Conservation (phyloP, 441 rosid genomes). For the Jatropha podagrica region DNA sequence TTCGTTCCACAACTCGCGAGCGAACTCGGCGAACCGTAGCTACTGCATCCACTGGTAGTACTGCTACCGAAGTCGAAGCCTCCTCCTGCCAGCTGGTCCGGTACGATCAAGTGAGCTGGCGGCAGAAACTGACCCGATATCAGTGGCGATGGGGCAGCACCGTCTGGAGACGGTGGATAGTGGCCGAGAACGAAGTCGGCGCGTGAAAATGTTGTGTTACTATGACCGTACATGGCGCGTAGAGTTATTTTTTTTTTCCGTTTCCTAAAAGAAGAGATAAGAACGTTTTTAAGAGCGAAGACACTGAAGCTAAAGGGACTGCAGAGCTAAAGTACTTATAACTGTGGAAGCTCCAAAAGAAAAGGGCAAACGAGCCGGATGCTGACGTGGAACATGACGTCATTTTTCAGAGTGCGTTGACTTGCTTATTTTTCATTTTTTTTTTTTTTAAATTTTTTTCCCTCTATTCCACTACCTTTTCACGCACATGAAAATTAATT, state of each 20-base stretch:
- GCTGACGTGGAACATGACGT: slow-evolving; percentile 50
- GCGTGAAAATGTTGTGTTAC: slow-evolving; percentile 26
- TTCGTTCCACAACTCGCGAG: slow-evolving; percentile 37
- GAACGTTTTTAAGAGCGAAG: neutral
- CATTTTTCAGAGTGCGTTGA: slow-evolving; percentile 38
- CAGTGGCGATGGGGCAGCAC: slow-evolving; percentile 10
- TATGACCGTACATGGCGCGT: slow-evolving; percentile 42
- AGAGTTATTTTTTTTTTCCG: too few species aligned
- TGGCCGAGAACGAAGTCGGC: slow-evolving; percentile 24
- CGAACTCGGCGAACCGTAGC: slow-evolving; percentile 65
- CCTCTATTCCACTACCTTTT: neutral
- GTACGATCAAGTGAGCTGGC: slow-evolving; percentile 33
- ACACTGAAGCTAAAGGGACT: slow-evolving; percentile 10
- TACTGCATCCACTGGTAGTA: slow-evolving; percentile 45
- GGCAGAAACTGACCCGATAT: slow-evolving; percentile 29
- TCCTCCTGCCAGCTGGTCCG: slow-evolving; percentile 9
- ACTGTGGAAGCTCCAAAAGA: neutral
- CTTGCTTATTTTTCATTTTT: slow-evolving; percentile 9
- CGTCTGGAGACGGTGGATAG: slow-evolving; percentile 31
- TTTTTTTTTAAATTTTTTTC: neutral
- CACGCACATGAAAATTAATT: neutral
- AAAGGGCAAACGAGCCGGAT: slow-evolving; percentile 5
- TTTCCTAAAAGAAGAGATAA: neutral
- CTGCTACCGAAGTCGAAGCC: slow-evolving; percentile 14
- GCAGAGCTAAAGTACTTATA: slow-evolving; percentile 22